Evolutionary conservation across 352 stramenopile species (phyloP), one percentile per base, ranked within the genome.

Genomic region (Globisporangium uncinulatum): DNA sequence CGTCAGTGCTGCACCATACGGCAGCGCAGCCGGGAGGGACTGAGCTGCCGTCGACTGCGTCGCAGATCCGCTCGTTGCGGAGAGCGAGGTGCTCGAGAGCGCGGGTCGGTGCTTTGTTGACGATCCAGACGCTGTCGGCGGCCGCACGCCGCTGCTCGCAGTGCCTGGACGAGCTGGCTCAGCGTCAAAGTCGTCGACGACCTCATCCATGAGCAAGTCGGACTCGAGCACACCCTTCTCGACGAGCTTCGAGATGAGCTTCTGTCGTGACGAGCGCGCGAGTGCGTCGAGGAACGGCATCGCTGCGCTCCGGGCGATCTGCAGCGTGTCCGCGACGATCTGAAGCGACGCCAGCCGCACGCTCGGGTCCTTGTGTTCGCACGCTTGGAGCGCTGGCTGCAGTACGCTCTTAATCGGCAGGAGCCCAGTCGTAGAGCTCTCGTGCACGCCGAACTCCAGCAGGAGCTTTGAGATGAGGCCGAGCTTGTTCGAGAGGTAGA

Each of bases 151-250:
- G 17, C 75, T 63, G 17, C 75, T 63, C 4, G 76, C 84, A 0
- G 83, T 91, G 0, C 76, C 74, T 17, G 79, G 83, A 43, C 83
- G 67, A 50, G 61, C 15, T 0, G 66, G 43, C 15, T 80, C 68
- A 9, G 86, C 66, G 1, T 92, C 81, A 62, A 91, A 94, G 47
- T 94, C 83, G 19, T 94, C 83, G 0, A 94, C 83, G 0, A 94
- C 66, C 59, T 94, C 84, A 37, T 92, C 84, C 80, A 92, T 90
- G 8, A 94, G 66, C 63, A 92, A 71, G 65, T 92, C 84, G 0
- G 76, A 65, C 42, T 92, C 84, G 19, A 92, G 57, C 0, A 90
- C 79, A 1, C 82, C 80, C 44, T 76, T 65, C 15, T 91, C 83
- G 0, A 92, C 81, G 4, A 94, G 61, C 37, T 91, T 91, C 0